These are phyloP conservation scores for Cardamine occulta DNA, from an alignment of 345 rosid genomes.

Conservation along the genomic window DNA sequence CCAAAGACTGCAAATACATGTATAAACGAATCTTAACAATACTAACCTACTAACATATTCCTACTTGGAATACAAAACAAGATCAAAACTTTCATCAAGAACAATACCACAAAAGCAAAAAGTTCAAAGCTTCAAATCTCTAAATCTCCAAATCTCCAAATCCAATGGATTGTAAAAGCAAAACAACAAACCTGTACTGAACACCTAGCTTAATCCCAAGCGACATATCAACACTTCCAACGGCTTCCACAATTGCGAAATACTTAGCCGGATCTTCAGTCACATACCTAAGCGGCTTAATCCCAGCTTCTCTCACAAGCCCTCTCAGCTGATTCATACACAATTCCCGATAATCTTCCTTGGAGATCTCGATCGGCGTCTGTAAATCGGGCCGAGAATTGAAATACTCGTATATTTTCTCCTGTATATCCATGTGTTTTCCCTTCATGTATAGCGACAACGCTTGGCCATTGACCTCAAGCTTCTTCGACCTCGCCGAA, in stretches of 20 bases:
- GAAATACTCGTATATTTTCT: slow-evolving; percentile 63
- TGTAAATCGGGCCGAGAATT: slow-evolving; percentile 78
- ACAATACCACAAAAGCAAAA: neutral
- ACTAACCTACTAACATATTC: neutral
- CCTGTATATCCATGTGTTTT: slow-evolving; percentile 78
- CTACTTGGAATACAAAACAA: neutral
- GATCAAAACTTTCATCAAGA: slow-evolving; percentile 29
- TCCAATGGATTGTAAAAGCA: neutral
- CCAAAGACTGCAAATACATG: slow-evolving; percentile 75
- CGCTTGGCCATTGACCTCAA: slow-evolving; percentile 55
- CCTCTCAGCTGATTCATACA: slow-evolving; percentile 84
- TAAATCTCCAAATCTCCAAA: neutral
- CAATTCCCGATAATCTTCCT: slow-evolving; percentile 77
- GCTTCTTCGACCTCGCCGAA: slow-evolving; percentile 52
- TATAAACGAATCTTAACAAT: neutral
- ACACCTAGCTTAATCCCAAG: slow-evolving; percentile 95
- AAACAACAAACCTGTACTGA: slow-evolving; percentile 70
- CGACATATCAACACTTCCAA: slow-evolving; percentile 87
- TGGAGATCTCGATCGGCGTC: slow-evolving; percentile 88
- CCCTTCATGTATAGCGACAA: slow-evolving; percentile 72
- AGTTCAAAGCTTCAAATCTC: neutral
- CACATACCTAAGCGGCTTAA: slow-evolving; percentile 69
- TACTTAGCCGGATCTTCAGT: slow-evolving; percentile 82
- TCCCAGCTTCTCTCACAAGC: slow-evolving; percentile 76
- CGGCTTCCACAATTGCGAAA: slow-evolving; percentile 84